Conservation (phyloP, 345 rosid genomes). For the Kernera saxatilis region DNA sequence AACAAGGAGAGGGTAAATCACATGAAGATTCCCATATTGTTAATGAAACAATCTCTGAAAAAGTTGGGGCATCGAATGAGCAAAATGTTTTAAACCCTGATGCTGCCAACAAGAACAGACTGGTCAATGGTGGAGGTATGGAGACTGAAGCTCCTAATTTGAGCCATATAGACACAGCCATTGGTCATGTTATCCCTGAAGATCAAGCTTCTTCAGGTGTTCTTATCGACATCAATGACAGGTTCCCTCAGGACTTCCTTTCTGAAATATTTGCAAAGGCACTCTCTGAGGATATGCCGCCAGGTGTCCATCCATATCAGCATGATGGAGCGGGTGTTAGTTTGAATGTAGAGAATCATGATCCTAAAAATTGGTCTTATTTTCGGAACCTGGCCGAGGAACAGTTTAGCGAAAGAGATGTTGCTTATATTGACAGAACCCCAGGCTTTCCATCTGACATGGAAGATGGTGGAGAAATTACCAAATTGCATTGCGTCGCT, state of each 20-base stretch:
- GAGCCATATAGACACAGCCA: slow-evolving; percentile 17
- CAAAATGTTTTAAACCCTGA: not conserved
- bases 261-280: slow-evolving; percentile 75
- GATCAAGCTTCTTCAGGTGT: slow-evolving; percentile 32
- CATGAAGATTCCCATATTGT: slow-evolving; percentile 31
- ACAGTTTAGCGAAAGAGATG: slow-evolving; percentile 53
- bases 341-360: slow-evolving; percentile 76
- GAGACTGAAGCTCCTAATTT: slow-evolving; percentile 12
- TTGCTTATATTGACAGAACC: slow-evolving; percentile 59
- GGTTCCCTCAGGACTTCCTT: slow-evolving; percentile 79
- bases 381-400: slow-evolving; percentile 81
- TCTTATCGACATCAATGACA: slow-evolving; percentile 76
- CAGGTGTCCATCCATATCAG: slow-evolving; percentile 41
- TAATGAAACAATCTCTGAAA: slow-evolving; percentile 29
- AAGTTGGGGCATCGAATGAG: not conserved
- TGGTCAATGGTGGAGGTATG: slow-evolving; percentile 17
- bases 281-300: slow-evolving; percentile 37
- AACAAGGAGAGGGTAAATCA: slow-evolving; percentile 44
- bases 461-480: slow-evolving; percentile 35
- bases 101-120: not conserved
- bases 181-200: slow-evolving; percentile 18
- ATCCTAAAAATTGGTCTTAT: slow-evolving; percentile 90
- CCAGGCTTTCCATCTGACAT: slow-evolving; percentile 39
- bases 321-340: slow-evolving; percentile 72
- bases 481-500: slow-evolving; percentile 28